A percentile compares a stretch with the other conserved stretches of the same genome.
Evolutionary conservation across 75 land plant genomes (phyloP).

Genomic region (Pinus taeda): DNA sequence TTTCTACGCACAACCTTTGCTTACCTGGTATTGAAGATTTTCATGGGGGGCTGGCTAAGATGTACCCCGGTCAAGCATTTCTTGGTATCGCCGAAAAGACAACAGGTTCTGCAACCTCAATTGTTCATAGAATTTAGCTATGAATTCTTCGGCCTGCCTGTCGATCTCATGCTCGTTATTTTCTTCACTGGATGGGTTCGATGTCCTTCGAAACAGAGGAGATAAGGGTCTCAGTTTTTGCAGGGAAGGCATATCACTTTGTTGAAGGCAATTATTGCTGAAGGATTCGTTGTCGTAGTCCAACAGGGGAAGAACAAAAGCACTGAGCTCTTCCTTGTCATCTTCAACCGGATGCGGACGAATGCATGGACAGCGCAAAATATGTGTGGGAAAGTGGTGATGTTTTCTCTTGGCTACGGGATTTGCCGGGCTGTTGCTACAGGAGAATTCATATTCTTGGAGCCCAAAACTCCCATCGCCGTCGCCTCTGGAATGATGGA

Average conservation of each 20-base stretch:
- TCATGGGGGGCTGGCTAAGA: not conserved
- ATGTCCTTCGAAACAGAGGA: constrained; percentile 3
- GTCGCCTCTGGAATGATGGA: not conserved
- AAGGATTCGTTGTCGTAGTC: constrained; percentile 9
- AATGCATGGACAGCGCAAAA: constrained; percentile 8
- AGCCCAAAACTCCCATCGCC: constrained; percentile 8
- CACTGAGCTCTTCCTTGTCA: not conserved
- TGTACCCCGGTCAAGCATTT: constrained; percentile 13
- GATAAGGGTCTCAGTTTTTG: constrained; percentile 9
- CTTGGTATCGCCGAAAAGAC: constrained; percentile 14
- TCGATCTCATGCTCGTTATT: constrained; percentile 23
- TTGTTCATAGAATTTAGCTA: constrained; percentile 25
- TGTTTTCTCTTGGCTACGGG: constrained; percentile 15
- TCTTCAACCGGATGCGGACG: not conserved
- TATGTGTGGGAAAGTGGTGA: constrained; percentile 11
- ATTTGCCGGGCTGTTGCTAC: constrained; percentile 37
- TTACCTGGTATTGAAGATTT: too few relatives aligned
- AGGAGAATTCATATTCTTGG: constrained; percentile 36
- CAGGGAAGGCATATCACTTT: not conserved
- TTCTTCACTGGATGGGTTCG: constrained; percentile 14
- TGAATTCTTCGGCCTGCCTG: constrained; percentile 34
- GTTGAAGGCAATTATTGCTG: not conserved
- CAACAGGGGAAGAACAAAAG: not conserved
- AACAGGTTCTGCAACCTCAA: constrained; percentile 13
- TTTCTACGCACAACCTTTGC: too few relatives aligned